Base-by-base conservation (phyloP, 2,329 filamentous ascomycete species). In the Xylariaceae sp. region DNA sequence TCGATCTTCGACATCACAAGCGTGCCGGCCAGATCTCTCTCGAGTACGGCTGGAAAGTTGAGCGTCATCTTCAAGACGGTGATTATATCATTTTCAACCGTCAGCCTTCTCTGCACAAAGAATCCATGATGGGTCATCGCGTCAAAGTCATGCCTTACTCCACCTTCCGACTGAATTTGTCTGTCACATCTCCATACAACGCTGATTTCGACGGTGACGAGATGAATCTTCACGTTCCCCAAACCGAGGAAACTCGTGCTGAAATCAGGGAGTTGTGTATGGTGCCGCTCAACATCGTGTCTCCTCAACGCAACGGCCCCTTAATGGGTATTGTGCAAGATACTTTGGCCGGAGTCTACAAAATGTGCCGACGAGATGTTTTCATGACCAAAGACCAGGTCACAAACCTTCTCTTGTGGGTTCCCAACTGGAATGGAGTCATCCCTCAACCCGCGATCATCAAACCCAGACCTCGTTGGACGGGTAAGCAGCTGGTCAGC, bases 301-400 rank as follows among this genome's bases (percentile, higher is more conserved):
- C 94, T 2, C 93, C 93, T 4, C 93, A 98, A 68, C 85, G 91
- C 63, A 98, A 98, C 69, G 87, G 88, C 46, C 94, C 93, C 37
- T 77, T 98, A 45, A 99, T 99, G 94, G 94, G 94, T 82, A 97
- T 98, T 57, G 93, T 98, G 19, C 93, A 99, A 67, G 93, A 99
- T 67, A 95, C 92, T 20, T 77, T 99, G 48, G 93, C 91, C 56
- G 93, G 94, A 70, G 85, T 90, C 35, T 98, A 96, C 80, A 98
- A 98, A 74, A 83, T 99, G 57, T 95, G 87, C 60, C 86, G 90
- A 58, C 84, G 91, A 64, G 93, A 98, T 66, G 83, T 88, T 22
- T 96, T 98, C 70, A 71, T 98, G 48, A 86, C 82, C 46, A 91
- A 92, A 65, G 86, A 95, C 56, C 78, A 91, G 64, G 86, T 98